phyloP scores from a whole-genome alignment of 441 rosid genomes.

The Adansonia grandidieri region DNA sequence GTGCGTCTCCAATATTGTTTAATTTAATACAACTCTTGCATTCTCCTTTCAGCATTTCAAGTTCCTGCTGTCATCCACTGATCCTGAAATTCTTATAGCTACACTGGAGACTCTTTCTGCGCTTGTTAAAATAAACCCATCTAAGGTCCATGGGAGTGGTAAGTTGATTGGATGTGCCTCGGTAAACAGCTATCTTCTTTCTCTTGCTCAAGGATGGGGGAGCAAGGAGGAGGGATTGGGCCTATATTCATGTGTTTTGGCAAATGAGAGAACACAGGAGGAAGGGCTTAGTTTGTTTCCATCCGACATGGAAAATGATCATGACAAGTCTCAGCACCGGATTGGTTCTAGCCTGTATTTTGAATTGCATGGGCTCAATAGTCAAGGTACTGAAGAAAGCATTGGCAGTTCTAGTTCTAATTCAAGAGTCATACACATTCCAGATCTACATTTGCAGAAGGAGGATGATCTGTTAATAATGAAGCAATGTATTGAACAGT shows the following conservation, averaged over 20 bases:
- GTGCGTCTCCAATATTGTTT: slow-evolving; percentile 19
- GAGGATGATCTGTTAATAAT: slow-evolving; percentile 86
- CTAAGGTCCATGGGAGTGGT: slow-evolving; percentile 88
- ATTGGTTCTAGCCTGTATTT: slow-evolving; percentile 94
- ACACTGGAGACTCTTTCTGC: slow-evolving; percentile 88
- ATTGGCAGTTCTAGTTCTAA: slow-evolving; percentile 39
- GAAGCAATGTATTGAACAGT: slow-evolving; percentile 86
- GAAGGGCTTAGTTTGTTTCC: slow-evolving; percentile 92
- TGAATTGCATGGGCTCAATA: slow-evolving; percentile 75
- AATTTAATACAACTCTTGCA: slow-evolving; percentile 29
- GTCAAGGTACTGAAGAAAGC: slow-evolving; percentile 46
- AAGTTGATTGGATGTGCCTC: slow-evolving; percentile 89
- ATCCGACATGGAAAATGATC: slow-evolving; percentile 62
- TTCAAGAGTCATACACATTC: slow-evolving; percentile 70
- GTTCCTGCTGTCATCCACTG: slow-evolving; percentile 90
- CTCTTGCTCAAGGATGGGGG: slow-evolving; percentile 99
- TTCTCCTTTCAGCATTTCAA: slow-evolving; percentile 80
- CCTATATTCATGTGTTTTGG: slow-evolving; percentile 86
- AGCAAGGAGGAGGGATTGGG: slow-evolving; percentile 99
- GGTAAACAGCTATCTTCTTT: slow-evolving; percentile 79
- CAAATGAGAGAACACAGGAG: slow-evolving; percentile 87
- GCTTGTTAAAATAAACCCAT: slow-evolving; percentile 86
- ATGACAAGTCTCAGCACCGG: slow-evolving; percentile 64
- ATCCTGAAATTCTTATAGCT: slow-evolving; percentile 93
- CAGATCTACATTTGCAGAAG: slow-evolving; percentile 81